Evolutionary conservation across 306 rosid species (phyloP).

Genomic region (Vigna hirtella): DNA sequence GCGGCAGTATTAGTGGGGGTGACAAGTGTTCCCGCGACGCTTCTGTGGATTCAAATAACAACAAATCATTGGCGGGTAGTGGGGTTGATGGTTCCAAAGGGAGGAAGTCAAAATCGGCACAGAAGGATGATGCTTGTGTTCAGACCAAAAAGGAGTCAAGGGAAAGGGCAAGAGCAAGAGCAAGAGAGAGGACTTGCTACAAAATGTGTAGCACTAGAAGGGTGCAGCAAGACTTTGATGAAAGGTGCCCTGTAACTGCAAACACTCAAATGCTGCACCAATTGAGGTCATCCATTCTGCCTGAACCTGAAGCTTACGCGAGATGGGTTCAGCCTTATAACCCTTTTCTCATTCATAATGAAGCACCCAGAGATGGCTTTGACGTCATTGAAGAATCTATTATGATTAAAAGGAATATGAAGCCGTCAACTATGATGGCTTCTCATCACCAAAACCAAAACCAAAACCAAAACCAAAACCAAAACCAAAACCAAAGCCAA

Average conservation of each 20-base stretch:
- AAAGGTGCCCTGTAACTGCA: conserved; percentile 37
- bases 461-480: conserved; percentile 46
- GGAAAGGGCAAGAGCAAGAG: conserved; percentile 81
- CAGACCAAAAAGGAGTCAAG: conserved; percentile 57
- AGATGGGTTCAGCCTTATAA: conserved; percentile 46
- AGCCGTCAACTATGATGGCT: conserved; percentile 39
- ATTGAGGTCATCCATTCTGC: conserved; percentile 44
- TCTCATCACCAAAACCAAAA: conserved; percentile 39
- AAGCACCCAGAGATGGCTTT: conserved; percentile 34
- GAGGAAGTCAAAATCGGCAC: conserved; percentile 47
- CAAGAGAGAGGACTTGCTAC: conserved; percentile 77
- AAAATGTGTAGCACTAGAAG: conserved; percentile 46
- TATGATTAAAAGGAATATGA: conserved; percentile 53
- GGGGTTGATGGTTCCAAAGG: conserved; percentile 25
- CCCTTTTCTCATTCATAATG: conserved; percentile 27
- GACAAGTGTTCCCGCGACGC: conserved; percentile 25
- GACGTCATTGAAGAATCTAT: conserved; percentile 51
- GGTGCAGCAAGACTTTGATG: conserved; percentile 29
- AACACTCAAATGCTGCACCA: conserved; percentile 48
- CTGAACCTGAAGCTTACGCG: conserved; percentile 35
- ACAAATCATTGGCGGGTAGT: conserved; percentile 24
- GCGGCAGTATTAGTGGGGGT: conserved; percentile 14
- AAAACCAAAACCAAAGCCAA: conserved; percentile 46
- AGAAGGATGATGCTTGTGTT: conserved; percentile 34
- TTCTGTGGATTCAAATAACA: conserved; percentile 44